Percentiles rank a stretch among this genome's conserved stretches.
Evolutionary conservation across 73 alveolate species (phyloP).

Genomic region (Paramecium tetraurelia): DNA sequence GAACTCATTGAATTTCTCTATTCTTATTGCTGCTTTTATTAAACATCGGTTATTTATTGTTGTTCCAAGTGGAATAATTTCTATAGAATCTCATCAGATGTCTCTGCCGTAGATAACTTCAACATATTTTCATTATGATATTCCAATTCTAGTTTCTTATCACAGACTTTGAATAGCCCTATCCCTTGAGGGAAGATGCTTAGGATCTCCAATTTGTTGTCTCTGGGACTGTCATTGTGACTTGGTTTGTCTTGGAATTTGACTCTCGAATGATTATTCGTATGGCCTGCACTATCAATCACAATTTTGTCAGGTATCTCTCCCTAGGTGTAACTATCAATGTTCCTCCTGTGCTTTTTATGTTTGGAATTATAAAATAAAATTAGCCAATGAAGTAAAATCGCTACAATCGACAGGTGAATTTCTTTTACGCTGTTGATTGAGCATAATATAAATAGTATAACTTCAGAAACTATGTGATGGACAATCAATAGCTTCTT

Average conservation of each 20-base stretch:
- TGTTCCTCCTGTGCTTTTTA: background rate
- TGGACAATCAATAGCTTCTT: background rate
- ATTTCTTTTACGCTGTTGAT: background rate
- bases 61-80: background rate
- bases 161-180: background rate
- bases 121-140: constrained; percentile 1
- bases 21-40: background rate
- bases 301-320: background rate
- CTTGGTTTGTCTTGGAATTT: background rate
- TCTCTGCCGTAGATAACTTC: background rate
- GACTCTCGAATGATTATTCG: background rate
- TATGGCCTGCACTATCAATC: background rate
- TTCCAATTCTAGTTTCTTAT: background rate
- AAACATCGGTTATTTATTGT: background rate
- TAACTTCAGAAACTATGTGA: background rate
- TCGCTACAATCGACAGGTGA: background rate
- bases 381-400: background rate
- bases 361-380: background rate
- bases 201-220: background rate
- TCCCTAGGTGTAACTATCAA: background rate
- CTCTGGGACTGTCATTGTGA: background rate
- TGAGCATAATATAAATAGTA: background rate
- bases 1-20: constrained; percentile 23
- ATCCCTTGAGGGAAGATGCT: constrained; percentile 24
- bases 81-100: background rate